Base-by-base conservation (phyloP, 2,329 filamentous ascomycete species). In the Colletotrichum sp. region DNA sequence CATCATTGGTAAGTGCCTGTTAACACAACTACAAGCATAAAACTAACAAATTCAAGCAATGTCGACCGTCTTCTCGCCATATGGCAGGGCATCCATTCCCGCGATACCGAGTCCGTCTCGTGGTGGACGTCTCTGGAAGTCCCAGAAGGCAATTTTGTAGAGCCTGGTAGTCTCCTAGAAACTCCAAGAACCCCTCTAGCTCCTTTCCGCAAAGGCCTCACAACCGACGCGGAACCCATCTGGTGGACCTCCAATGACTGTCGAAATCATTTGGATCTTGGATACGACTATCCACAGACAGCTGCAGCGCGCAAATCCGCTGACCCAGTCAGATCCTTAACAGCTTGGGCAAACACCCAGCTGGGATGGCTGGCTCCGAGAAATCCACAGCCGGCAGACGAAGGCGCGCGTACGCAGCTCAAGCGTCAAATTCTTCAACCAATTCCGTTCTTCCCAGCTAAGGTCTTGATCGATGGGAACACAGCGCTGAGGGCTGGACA, bases 161-260 rank as follows among this genome's bases (percentile, higher is more conserved):
- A 48, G 44, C 44, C 44, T 13, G 44, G 44, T 7, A 48, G 44
- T 48, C n/a, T 48, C 3, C 44, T 6, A 1, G 44, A 48, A 22
- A 48, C 44, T 13, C 44, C 44, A 22, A 6, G 44, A n/a, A 48
- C 44, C 1, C 44, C 44, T 48, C n/a, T 48, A 1, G 44, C 44
- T 22, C 55, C 55, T 5, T 59, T 59, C 18, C 55, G 55, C 55
- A 59, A 59, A 59, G 55, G 22, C 15, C 9, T 59, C 22, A 26
- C 55, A 18, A 7, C 24, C 1, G 28, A 26, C 5, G 24, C 55
- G 22, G n/a, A 28, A 7, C 26, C 70, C 13, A 52, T 66, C 15
- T 72, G 70, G 70, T 59, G 70, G 63, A 68, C 70, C 8, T 72
- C 70, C 22, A 72, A 72, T 26, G 70, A 72, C 30, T 64, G 36